These are phyloP conservation scores for Cryptosporidium parvum DNA, from an alignment of 169 alveolate species.

Conservation along the genomic window DNA sequence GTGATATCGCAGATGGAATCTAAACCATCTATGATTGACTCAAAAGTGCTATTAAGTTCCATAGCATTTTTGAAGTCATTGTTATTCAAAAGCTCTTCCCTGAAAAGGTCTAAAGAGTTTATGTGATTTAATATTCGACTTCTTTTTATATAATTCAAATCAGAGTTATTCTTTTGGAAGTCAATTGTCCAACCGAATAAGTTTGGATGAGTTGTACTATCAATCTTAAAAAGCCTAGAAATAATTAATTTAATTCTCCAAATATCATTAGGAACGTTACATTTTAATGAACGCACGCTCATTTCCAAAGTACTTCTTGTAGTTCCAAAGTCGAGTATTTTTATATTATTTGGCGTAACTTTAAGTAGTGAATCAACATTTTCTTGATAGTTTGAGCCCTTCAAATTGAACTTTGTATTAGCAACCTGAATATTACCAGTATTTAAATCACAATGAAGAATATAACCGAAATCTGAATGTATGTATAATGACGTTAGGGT, in stretches of 20 bases:
- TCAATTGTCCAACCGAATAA: slow-evolving; percentile 71
- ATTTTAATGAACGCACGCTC: slow-evolving; percentile 51
- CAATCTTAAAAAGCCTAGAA: slow-evolving; percentile 48
- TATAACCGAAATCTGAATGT: slow-evolving; percentile 69
- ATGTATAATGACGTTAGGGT: slow-evolving; percentile 62
- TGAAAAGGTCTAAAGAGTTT: slow-evolving; percentile 15
- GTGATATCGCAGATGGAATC: slow-evolving; percentile 67
- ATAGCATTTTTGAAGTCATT: slow-evolving; percentile 46
- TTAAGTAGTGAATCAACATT: slow-evolving; percentile 45
- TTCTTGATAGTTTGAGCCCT: slow-evolving; percentile 24
- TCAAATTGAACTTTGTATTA: slow-evolving; percentile 46
- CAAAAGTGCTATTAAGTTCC: slow-evolving; percentile 66
- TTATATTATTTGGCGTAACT: slow-evolving; percentile 53
- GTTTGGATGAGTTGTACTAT: slow-evolving; percentile 62
- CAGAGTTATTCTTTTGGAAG: slow-evolving; percentile 28
- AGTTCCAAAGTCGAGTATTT: slow-evolving; percentile 61
- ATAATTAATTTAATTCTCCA: slow-evolving; percentile 71
- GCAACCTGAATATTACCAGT: slow-evolving; percentile 70
- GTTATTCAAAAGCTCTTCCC: slow-evolving; percentile 26
- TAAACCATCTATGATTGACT: slow-evolving; percentile 59
- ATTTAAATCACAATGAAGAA: slow-evolving; percentile 61
- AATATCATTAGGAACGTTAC: slow-evolving; percentile 56
- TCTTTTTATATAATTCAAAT: slow-evolving; percentile 38
- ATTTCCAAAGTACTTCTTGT: slow-evolving; percentile 65
- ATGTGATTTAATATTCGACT: slow-evolving; percentile 31